Percentiles rank a stretch among this genome's conserved stretches.
phyloP scores from a whole-genome alignment of 768 basidiomycete genomes.

The Phanerochaete carnosa region DNA sequence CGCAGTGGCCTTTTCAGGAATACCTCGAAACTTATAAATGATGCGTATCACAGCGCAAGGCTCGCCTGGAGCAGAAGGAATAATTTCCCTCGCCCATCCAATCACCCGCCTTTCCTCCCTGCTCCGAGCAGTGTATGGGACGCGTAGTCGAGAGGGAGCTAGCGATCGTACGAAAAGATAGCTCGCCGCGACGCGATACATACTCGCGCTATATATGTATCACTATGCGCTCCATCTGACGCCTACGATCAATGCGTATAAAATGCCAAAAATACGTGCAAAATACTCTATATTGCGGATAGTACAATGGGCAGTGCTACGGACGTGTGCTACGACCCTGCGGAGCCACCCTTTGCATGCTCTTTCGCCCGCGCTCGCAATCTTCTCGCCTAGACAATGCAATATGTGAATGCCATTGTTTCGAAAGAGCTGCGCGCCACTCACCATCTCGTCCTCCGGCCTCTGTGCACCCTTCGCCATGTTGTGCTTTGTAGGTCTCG shows the following conservation, averaged over 20 bases:
- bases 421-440: slow-evolving; percentile 20
- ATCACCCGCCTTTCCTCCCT: neutral
- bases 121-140: neutral
- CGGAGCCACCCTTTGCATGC: slow-evolving; percentile 15
- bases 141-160: slow-evolving; percentile 10
- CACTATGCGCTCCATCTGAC: slow-evolving; percentile 4
- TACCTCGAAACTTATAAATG: neutral
- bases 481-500: slow-evolving; percentile 73
- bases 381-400: slow-evolving; percentile 52
- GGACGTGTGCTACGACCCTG: neutral
- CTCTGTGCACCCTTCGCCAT: slow-evolving; percentile 85
- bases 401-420: neutral
- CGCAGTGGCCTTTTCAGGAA: neutral
- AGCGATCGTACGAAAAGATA: neutral
- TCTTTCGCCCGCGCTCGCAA: slow-evolving; percentile 61
- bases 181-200: neutral
- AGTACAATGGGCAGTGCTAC: neutral
- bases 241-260: slow-evolving; percentile 16
- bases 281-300: slow-evolving; percentile 11
- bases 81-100: slow-evolving; percentile 15
- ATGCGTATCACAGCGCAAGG: slow-evolving; percentile 49
- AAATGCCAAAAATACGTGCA: slow-evolving; percentile 27
- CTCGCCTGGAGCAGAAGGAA: slow-evolving; percentile 58
- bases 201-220: slow-evolving; percentile 4
- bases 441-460: slow-evolving; percentile 79